A percentile compares a stretch with the other conserved stretches of the same genome.
Conservation (phyloP, 179 eudicot species). For the Carnegiea gigantea region DNA sequence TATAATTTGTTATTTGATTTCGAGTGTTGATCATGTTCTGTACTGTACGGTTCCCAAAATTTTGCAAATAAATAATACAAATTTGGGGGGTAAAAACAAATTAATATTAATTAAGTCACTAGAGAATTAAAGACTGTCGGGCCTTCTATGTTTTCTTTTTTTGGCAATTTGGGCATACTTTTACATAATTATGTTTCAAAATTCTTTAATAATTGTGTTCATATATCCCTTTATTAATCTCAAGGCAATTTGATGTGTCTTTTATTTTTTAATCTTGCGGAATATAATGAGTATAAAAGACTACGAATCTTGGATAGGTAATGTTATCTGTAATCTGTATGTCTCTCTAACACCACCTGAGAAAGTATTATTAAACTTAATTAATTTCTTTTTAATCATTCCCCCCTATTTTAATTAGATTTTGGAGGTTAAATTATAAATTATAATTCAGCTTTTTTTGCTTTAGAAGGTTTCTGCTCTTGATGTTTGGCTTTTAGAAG, state of each 20-base stretch:
- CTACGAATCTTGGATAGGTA: not conserved
- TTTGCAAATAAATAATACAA: conserved; percentile 8
- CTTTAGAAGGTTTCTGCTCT: conserved; percentile 21
- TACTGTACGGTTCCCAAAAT: conserved; percentile 7
- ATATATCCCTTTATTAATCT: not conserved
- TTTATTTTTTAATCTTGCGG: not conserved
- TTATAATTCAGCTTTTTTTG: conserved; percentile 14
- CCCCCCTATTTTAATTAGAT: not conserved
- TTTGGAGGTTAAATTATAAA: not conserved
- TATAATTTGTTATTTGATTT: not conserved
- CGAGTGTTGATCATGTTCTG: conserved; percentile 18
- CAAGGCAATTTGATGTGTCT: not conserved
- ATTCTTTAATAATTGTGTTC: conserved; percentile 3
- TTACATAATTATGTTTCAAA: not conserved
- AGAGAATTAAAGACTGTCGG: conserved; percentile 6
- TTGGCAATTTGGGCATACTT: not conserved
- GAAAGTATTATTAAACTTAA: not conserved
- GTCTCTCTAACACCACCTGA: not conserved
- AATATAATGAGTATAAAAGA: conserved; percentile 8
- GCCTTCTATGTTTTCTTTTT: not conserved
- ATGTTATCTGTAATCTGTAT: conserved; percentile 8
- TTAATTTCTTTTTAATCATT: not conserved
- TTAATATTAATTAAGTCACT: not conserved
- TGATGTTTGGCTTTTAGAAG: conserved; percentile 29
- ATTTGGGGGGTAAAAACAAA: not conserved